These are phyloP conservation scores for Dactylonectria macrodidyma DNA, from an alignment of 2,329 filamentous ascomycete genomes.

Conservation along the genomic window DNA sequence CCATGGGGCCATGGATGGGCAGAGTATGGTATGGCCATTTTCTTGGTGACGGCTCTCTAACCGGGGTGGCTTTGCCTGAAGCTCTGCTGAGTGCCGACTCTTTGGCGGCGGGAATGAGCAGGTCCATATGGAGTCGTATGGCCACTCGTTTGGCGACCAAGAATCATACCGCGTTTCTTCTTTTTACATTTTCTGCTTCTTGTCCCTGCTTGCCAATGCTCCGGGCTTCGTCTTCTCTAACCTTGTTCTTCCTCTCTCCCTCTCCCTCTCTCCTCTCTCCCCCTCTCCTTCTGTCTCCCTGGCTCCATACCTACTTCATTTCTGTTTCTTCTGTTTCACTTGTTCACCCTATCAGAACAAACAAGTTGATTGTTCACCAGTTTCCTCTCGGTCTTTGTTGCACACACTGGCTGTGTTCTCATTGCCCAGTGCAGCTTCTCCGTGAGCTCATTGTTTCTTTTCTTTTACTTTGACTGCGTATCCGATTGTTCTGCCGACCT, in stretches of 20 bases:
- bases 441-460: constrained; percentile 1
- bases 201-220: not conserved
- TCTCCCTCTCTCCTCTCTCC: constrained; percentile 2
- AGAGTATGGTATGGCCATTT: constrained; percentile 14
- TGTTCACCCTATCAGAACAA: constrained; percentile 28
- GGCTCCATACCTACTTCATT: not conserved
- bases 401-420: constrained; percentile 40
- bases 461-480: not conserved
- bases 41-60: constrained; percentile 20
- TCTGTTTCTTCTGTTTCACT: not conserved
- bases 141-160: constrained; percentile 36
- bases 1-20: constrained; percentile 28
- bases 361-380: constrained; percentile 37
- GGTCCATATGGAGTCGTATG: not conserved
- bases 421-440: constrained; percentile 14
- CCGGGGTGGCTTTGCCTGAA: not conserved
- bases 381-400: constrained; percentile 28
- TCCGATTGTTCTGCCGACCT: not conserved
- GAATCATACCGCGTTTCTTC: constrained; percentile 33
- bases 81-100: not conserved
- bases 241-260: constrained; percentile 23
- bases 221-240: constrained; percentile 26
- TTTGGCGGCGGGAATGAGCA: constrained; percentile 3
- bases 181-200: constrained; percentile 16
- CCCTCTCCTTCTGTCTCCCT: constrained; percentile 13